phyloP scores from a whole-genome alignment of 2,329 filamentous ascomycete species.

The Aspergillus sp. region DNA sequence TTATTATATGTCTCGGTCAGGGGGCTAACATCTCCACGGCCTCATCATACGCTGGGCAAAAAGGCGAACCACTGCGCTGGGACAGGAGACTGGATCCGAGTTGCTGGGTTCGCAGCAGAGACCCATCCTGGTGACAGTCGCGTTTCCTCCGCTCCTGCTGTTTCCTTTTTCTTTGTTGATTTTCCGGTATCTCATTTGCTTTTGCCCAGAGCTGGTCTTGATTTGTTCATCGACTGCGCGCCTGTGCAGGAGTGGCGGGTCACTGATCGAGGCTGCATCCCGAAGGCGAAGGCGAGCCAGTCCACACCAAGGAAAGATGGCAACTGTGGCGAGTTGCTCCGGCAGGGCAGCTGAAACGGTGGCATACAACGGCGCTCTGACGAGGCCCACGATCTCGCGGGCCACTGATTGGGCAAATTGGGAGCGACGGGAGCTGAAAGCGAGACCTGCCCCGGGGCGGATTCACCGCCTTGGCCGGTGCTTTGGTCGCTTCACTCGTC shows the following conservation, averaged over 20 bases:
- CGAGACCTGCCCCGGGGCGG: background rate
- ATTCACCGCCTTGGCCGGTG: background rate
- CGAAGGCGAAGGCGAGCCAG: slow-evolving; percentile 1
- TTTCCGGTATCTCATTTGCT: slow-evolving; percentile 8
- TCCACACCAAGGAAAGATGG: background rate
- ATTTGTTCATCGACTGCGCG: slow-evolving; percentile 11
- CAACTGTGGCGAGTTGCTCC: background rate
- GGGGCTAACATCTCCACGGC: background rate
- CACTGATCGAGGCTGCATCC: background rate
- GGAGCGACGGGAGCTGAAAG: background rate
- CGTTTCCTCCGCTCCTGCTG: background rate
- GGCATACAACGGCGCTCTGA: background rate
- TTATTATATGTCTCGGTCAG: slow-evolving; percentile 13
- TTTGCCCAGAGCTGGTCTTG: slow-evolving; percentile 2
- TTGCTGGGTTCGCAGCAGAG: slow-evolving; percentile 8
- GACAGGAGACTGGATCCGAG: slow-evolving; percentile 14
- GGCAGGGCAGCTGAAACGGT: background rate
- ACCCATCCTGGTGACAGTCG: background rate
- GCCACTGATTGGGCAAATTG: background rate
- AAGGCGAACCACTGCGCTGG: slow-evolving; percentile 18
- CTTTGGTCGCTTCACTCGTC: background rate
- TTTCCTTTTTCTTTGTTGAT: slow-evolving; percentile 4
- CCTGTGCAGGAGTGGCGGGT: slow-evolving; percentile 8
- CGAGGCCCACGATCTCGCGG: background rate
- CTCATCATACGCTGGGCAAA: slow-evolving; percentile 11